Evolutionary conservation across 140 eudicot species (phyloP).

Genomic region (Bidens hawaiensis): DNA sequence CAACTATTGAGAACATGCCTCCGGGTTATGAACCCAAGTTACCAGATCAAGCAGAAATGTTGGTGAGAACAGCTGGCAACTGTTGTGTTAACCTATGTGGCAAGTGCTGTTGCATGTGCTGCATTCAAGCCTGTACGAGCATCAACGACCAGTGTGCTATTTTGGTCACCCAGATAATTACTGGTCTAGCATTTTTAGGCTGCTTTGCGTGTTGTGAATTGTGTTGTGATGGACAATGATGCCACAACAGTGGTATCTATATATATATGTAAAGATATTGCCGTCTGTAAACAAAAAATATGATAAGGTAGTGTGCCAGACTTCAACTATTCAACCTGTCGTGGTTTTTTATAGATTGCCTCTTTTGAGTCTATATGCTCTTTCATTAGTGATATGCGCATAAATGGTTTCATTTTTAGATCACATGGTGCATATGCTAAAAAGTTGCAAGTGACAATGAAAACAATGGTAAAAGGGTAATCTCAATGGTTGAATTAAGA

Average conservation of each 20-base stretch:
- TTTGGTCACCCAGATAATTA: conserved; percentile 55
- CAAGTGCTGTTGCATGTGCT: conserved; percentile 81
- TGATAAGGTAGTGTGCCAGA: neutral
- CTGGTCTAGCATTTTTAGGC: conserved; percentile 64
- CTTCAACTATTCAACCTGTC: neutral
- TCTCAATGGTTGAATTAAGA: too few relatives aligned
- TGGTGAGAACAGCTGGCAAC: conserved; percentile 69
- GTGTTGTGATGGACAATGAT: conserved; percentile 44
- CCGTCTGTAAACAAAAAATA: neutral
- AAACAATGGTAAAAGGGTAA: too few relatives aligned
- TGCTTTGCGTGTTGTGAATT: conserved; percentile 57
- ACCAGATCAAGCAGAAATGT: conserved; percentile 71
- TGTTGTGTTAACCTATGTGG: conserved; percentile 64
- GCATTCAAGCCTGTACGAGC: conserved; percentile 53
- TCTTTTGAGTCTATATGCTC: neutral
- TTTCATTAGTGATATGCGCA: too few relatives aligned
- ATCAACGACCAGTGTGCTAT: conserved; percentile 71
- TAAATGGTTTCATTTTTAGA: too few relatives aligned
- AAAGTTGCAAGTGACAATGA: too few relatives aligned
- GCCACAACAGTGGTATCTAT: neutral
- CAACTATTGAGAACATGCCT: conserved; percentile 70
- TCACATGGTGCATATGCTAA: too few relatives aligned
- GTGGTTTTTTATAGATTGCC: too few relatives aligned
- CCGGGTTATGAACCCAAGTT: conserved; percentile 57
- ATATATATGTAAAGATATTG: neutral